Evolutionary conservation across 2,329 filamentous ascomycete genomes (phyloP), one percentile per base, ranked within the genome.

Genomic region (Cladobotryum protrusum): DNA sequence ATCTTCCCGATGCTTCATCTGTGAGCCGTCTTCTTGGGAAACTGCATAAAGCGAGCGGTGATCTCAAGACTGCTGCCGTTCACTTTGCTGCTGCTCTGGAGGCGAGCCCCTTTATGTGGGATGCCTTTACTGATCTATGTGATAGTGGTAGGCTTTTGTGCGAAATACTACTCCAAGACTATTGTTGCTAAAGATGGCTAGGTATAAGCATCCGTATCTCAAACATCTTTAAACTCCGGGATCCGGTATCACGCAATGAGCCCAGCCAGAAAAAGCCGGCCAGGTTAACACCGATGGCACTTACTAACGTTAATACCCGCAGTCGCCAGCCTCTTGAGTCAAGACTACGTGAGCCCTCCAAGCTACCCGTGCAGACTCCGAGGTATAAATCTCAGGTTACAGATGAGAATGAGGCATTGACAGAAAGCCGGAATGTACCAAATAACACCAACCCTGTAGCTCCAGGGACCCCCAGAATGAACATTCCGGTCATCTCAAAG

Each of bases 81-180:
- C 49, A 35, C 42, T 56, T 57, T 24, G 47, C 48, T 11, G 34
- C 52, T 4, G 55, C 56, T 8, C 47, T 58, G 8, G 50, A 58
- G 45, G 36, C 50, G 11, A 50, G 57, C 36, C 52, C 54, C 11
- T 58, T 58, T 46, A 54, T 58, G 52, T 58, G 56, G 56, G 56
- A 58, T 51, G 50, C 55, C 14, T 58, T 58, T 37, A 55, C 54
- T 5, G 44, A 56, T 43, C 54, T 58, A 9, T 58, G 56, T 37
- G 55, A 58, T 24, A 50, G 29, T 45, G 55, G 56, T 54, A 43
- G 14, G 48, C n/a, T 42, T 24, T 32, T 41, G 19, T 9, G 7
- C 6, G 24, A 29, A 29, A 6, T 29, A 8, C 6, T 9, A 29
- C 24, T 9, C 24, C 24, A 17, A 37, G n/a, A 37, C 8, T 39